phyloP scores from a whole-genome alignment of 2,329 filamentous ascomycete species.

The Botrytis byssoidea region DNA sequence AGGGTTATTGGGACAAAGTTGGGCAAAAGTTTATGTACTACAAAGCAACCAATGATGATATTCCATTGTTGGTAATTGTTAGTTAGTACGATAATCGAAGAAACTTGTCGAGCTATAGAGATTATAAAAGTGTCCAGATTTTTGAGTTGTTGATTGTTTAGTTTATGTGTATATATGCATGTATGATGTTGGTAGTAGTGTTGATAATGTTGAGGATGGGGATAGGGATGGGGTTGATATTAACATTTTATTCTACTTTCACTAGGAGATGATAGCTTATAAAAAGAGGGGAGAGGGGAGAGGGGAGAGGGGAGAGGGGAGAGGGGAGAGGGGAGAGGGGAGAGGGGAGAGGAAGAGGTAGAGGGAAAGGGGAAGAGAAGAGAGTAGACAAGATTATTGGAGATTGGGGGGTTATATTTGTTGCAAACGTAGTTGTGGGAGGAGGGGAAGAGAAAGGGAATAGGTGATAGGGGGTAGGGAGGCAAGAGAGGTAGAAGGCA shows the following conservation, averaged over 20 bases:
- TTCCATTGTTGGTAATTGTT: not conserved
- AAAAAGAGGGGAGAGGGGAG: not conserved
- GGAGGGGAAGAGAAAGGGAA: too few species aligned
- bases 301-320: not conserved
- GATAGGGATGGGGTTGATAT: rapidly evolving
- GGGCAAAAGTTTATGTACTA: not conserved
- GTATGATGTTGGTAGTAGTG: not conserved
- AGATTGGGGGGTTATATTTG: too few species aligned
- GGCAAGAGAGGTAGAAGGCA: too few species aligned
- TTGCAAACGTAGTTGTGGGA: too few species aligned
- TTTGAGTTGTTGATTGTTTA: not conserved
- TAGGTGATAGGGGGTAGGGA: too few species aligned
- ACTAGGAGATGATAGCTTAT: not conserved
- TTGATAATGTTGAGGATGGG: too few species aligned
- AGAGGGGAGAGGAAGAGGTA: too few species aligned
- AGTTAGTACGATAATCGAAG: not conserved
- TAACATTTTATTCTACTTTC: not conserved
- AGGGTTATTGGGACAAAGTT: not conserved
- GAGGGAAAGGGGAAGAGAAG: too few species aligned
- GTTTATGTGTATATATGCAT: not conserved
- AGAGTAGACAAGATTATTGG: too few species aligned
- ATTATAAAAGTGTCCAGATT: not conserved
- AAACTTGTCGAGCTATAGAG: not conserved
- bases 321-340: too few species aligned
- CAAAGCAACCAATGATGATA: not conserved